These are phyloP conservation scores for Trematosphaeria pertusa DNA, from an alignment of 2,329 filamentous ascomycete species.

Conservation along the genomic window DNA sequence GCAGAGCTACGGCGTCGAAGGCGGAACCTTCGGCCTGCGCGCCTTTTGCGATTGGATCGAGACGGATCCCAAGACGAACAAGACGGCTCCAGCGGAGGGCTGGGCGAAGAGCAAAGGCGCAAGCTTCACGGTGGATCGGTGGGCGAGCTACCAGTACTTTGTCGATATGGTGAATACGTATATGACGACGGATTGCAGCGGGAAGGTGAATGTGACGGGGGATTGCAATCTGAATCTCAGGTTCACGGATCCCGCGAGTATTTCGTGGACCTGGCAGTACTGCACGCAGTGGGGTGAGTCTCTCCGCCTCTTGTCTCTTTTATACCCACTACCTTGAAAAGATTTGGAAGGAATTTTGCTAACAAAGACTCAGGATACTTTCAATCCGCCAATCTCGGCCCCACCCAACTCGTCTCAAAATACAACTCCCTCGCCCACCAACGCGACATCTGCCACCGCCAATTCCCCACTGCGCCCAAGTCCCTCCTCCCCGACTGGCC, in stretches of 20 bases:
- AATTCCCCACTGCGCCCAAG: conserved; percentile 54
- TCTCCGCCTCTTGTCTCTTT: background rate
- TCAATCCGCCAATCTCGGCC: conserved; percentile 57
- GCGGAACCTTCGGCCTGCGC: conserved; percentile 41
- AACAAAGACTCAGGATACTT: conserved; percentile 49
- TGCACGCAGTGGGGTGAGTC: conserved; percentile 58
- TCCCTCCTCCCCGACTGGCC: conserved; percentile 53
- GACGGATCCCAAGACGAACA: conserved; percentile 48
- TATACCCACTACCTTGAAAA: background rate
- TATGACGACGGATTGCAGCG: conserved; percentile 51
- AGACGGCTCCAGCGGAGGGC: conserved; percentile 48
- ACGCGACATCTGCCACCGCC: conserved; percentile 55
- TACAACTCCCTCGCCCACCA: conserved; percentile 56
- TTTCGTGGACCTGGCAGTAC: conserved; percentile 60
- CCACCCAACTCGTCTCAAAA: conserved; percentile 55
- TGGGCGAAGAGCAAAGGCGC: conserved; percentile 51
- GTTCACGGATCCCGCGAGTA: conserved; percentile 45
- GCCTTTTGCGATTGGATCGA: conserved; percentile 58
- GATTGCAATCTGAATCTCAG: conserved; percentile 49
- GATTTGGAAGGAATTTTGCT: too few relatives aligned
- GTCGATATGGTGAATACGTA: conserved; percentile 48
- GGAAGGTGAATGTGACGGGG: conserved; percentile 27
- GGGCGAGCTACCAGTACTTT: conserved; percentile 51
- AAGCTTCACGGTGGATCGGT: conserved; percentile 51
- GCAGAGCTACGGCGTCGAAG: conserved; percentile 54